phyloP scores from a whole-genome alignment of 441 rosid genomes.

The Erysimum cheiri region DNA sequence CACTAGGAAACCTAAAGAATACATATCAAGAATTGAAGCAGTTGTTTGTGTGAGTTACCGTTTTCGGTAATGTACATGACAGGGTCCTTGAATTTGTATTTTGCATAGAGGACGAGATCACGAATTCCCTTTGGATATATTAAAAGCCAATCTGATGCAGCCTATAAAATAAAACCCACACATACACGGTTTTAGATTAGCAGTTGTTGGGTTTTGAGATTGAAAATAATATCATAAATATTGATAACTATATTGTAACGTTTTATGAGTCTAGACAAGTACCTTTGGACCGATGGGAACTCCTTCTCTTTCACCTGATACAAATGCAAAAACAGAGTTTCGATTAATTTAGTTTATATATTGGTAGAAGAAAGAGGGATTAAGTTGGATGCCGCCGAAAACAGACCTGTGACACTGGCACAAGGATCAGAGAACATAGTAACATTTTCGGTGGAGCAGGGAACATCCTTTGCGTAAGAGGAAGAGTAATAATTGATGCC shows the following conservation, averaged over 20 bases:
- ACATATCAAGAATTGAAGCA: background rate
- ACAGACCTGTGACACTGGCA: constrained; percentile 37
- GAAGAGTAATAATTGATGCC: constrained; percentile 49
- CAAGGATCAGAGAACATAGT: constrained; percentile 43
- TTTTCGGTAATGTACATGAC: constrained; percentile 49
- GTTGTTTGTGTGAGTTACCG: constrained; percentile 33
- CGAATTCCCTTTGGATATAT: constrained; percentile 50
- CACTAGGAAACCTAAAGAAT: background rate
- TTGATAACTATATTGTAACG: background rate
- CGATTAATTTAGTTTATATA: background rate
- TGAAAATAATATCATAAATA: background rate
- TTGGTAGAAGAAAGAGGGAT: too few species aligned
- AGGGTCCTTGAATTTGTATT: constrained; percentile 48
- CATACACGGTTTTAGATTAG: background rate
- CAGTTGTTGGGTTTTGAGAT: background rate
- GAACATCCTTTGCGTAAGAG: constrained; percentile 37
- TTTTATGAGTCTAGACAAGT: constrained; percentile 3
- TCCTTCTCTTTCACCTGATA: constrained; percentile 42
- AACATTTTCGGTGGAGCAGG: constrained; percentile 34
- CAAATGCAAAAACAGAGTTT: background rate
- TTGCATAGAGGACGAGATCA: constrained; percentile 46
- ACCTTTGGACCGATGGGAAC: constrained; percentile 50
- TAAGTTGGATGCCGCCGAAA: background rate
- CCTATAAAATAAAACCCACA: constrained; percentile 26
- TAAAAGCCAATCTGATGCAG: constrained; percentile 49